Base-by-base conservation (phyloP, 2,329 filamentous ascomycete species). In the Penicillium olsonii region DNA sequence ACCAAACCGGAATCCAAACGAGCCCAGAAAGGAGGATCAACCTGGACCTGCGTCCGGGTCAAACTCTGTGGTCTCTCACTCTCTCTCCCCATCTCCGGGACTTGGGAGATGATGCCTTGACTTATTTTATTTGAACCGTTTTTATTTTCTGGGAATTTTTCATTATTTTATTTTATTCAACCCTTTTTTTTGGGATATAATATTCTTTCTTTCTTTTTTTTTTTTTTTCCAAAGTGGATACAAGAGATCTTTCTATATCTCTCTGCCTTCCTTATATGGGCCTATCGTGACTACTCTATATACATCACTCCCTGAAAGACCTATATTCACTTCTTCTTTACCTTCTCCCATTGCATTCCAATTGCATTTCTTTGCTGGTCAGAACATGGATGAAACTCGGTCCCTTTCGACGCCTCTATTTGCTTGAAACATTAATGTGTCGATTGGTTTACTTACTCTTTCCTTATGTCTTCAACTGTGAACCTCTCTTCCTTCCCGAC, bases 41-140 rank as follows among this genome's bases (percentile, higher is more conserved):
- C 66, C 65, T 68, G 66, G 67, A 68, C 65, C 67, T 69, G 67
- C 66, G 65, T 69, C 67, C 64, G 61, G 65, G 57, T 64, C 64
- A 66, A 70, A 68, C 64, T 68, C 55, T 70, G 63, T 62, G 60
- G 62, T 47, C 57, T 48, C 55, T 52, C 57, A 46, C 55, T 52
- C 43, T 54, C 54, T 39, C 57, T 18, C 61, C 61, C 29, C 29
- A 31, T 65, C 63, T 63, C 64, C 63, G 64, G 63, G 54, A 52
- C 57, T 62, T 59, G 55, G 50, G 58, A 60, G 55, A 65, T 65
- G 62, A 68, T 68, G 66, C 64, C 65, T 69, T 69, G 66, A 68
- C 62, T 64, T 67, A 54, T 53, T 39, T 50, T 54, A 44, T 31
- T 31, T 15, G 29, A 31, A 31, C 29, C 12, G 45, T 48, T 48